phyloP scores from a whole-genome alignment of 306 rosid species.

The Mucuna pruriens region DNA sequence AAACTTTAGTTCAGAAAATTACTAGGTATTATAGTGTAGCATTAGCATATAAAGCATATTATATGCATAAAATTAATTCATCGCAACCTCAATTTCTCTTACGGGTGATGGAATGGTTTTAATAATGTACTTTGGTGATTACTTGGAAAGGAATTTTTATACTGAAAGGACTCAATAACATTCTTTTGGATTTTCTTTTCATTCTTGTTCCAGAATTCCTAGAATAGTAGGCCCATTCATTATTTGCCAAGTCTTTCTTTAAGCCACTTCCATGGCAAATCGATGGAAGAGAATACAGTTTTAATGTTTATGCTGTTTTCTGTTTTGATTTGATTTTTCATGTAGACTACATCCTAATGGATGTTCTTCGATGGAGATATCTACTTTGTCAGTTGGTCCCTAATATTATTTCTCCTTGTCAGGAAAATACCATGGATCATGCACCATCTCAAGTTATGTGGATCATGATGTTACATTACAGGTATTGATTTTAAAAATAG shows the following conservation, averaged over 20 bases:
- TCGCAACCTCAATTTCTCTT: neutral
- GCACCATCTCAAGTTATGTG: slow-evolving; percentile 54
- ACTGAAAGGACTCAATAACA: too few relatives aligned
- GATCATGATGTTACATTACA: slow-evolving; percentile 72
- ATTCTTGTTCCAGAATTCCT: neutral
- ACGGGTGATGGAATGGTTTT: neutral
- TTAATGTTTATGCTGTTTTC: slow-evolving; percentile 11
- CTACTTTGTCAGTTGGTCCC: slow-evolving; percentile 72
- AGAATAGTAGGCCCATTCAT: neutral
- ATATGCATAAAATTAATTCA: neutral
- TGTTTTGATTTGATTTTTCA: slow-evolving; percentile 13
- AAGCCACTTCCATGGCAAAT: neutral
- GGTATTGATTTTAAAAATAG: slow-evolving; percentile 44
- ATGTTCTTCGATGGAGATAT: slow-evolving; percentile 83
- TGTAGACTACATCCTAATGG: slow-evolving; percentile 81
- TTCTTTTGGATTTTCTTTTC: neutral
- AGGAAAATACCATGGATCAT: slow-evolving; percentile 44
- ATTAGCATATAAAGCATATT: neutral
- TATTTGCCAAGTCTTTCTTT: neutral
- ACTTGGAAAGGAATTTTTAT: neutral
- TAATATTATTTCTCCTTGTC: slow-evolving; percentile 55
- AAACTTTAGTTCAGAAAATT: neutral
- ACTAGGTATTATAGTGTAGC: neutral
- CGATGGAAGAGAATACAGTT: neutral
- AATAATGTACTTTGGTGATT: neutral